phyloP scores from a whole-genome alignment of 1,139 yeast species.

The Hyphopichia burtonii region DNA sequence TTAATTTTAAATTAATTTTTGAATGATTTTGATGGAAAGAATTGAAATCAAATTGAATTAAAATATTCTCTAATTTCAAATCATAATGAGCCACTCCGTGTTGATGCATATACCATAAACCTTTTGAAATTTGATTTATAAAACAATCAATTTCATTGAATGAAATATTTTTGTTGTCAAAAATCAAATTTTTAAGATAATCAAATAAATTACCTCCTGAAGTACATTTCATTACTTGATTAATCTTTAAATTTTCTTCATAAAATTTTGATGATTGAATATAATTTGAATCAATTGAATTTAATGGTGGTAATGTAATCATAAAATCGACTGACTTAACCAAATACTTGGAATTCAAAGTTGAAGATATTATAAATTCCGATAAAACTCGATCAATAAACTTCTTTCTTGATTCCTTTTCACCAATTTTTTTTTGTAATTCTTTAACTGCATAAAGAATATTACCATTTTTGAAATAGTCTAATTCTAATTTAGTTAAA shows the following conservation, averaged over 20 bases:
- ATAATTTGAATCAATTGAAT: slow-evolving; percentile 1
- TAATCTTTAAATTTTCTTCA: slow-evolving; percentile 45
- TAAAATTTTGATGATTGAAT: not conserved
- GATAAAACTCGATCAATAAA: slow-evolving; percentile 70
- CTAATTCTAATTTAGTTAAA: slow-evolving; percentile 8
- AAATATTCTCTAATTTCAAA: slow-evolving; percentile 63
- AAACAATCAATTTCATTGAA: slow-evolving; percentile 68
- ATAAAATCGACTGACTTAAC: slow-evolving; percentile 68
- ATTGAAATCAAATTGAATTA: slow-evolving; percentile 25
- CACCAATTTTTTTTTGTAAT: slow-evolving; percentile 30
- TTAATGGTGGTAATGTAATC: slow-evolving; percentile 27
- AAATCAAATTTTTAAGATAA: slow-evolving; percentile 23
- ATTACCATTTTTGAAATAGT: slow-evolving; percentile 29
- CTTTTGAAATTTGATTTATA: slow-evolving; percentile 64
- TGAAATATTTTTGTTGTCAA: slow-evolving; percentile 18
- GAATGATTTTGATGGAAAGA: slow-evolving; percentile 17
- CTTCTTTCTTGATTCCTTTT: slow-evolving; percentile 54
- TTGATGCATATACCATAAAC: slow-evolving; percentile 64
- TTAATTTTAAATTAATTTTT: slow-evolving; percentile 51
- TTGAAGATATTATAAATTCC: slow-evolving; percentile 74
- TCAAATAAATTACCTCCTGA: slow-evolving; percentile 68
- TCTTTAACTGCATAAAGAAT: slow-evolving; percentile 73
- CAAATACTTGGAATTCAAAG: slow-evolving; percentile 67
- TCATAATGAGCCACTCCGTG: slow-evolving; percentile 81
- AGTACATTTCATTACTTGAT: slow-evolving; percentile 78